Evolutionary conservation across 1,139 yeast genomes (phyloP).

Genomic region (Hyphopichia wangnamkhiaoensis): DNA sequence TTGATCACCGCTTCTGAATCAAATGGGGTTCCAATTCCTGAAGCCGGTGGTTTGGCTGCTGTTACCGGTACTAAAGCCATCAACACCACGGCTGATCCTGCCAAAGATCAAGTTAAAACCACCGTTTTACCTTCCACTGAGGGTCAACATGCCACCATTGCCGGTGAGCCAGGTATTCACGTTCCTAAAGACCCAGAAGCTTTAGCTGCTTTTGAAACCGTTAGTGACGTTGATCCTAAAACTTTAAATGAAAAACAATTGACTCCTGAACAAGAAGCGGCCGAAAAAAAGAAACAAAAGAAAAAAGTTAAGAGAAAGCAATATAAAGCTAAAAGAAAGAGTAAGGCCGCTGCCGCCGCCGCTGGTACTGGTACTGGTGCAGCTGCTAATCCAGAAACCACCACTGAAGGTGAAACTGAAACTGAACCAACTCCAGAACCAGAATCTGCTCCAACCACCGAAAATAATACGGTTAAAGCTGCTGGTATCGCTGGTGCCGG

Average conservation of each 20-base stretch:
- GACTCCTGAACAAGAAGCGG: conserved; percentile 43
- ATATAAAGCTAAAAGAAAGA: conserved; percentile 48
- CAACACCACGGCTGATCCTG: conserved; percentile 9
- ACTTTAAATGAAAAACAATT: conserved; percentile 41
- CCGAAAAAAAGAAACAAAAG: conserved; percentile 47
- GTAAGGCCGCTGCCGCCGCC: conserved; percentile 41
- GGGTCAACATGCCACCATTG: conserved; percentile 42
- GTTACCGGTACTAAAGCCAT: conserved; percentile 12
- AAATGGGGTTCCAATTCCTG: conserved; percentile 52
- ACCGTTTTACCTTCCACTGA: conserved; percentile 61
- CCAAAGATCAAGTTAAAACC: conserved; percentile 31
- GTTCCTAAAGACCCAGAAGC: conserved; percentile 42
- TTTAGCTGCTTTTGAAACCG: conserved; percentile 39
- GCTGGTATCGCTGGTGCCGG: conserved; percentile 11
- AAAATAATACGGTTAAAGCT: conserved; percentile 9
- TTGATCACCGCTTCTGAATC: conserved; percentile 28
- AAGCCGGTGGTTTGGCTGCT: conserved; percentile 48
- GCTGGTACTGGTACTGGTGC: conserved; percentile 18
- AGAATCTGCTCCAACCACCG: conserved; percentile 11
- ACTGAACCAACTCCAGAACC: conserved; percentile 23
- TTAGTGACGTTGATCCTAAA: conserved; percentile 46
- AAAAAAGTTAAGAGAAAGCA: conserved; percentile 50
- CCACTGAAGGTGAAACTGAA: conserved; percentile 10
- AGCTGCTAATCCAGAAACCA: conserved; percentile 12
- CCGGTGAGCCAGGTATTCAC: conserved; percentile 62